These are phyloP conservation scores for Taphrina pruni DNA, from an alignment of 1,139 yeast species.

Conservation along the genomic window DNA sequence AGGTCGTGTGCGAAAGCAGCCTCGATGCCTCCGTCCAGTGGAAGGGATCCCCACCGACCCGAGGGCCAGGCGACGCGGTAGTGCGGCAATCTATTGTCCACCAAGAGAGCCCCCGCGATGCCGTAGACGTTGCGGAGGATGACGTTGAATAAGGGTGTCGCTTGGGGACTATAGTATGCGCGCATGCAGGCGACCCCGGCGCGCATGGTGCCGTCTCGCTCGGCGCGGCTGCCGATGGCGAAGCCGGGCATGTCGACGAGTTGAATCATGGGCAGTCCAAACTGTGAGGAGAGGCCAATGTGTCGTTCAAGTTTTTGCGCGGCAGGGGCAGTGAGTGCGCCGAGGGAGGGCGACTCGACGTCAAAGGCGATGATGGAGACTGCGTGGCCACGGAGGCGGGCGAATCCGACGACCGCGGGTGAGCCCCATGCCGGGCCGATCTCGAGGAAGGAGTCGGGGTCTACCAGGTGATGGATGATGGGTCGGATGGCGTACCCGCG, in stretches of 20 bases:
- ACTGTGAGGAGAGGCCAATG: conserved; percentile 21
- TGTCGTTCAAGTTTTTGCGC: conserved; percentile 34
- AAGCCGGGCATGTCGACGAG: conserved; percentile 40
- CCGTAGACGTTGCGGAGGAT: conserved; percentile 37
- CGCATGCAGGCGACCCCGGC: conserved; percentile 38
- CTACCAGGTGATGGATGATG: conserved; percentile 30
- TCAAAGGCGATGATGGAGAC: conserved; percentile 27
- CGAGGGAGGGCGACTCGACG: conserved; percentile 37
- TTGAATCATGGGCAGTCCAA: conserved; percentile 36
- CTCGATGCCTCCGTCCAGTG: conserved; percentile 41
- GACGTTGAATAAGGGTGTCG: conserved; percentile 36
- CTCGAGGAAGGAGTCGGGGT: conserved; percentile 28
- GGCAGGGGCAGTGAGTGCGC: conserved; percentile 38
- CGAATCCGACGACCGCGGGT: conserved; percentile 35
- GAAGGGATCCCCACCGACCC: conserved; percentile 35
- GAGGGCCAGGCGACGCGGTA: conserved; percentile 39
- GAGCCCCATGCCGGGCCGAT: conserved; percentile 37
- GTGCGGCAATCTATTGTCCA: conserved; percentile 37
- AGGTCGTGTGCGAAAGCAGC: conserved; percentile 34
- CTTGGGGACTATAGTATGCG: conserved; percentile 28
- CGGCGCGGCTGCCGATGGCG: conserved; percentile 36
- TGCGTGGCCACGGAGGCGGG: conserved; percentile 26
- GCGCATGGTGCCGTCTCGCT: conserved; percentile 39
- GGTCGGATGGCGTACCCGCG: conserved; percentile 36
- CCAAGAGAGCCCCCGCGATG: conserved; percentile 36